Conservation (phyloP, 371 early-diverging fungal genomes). For the Lichtheimia ramosa region DNA sequence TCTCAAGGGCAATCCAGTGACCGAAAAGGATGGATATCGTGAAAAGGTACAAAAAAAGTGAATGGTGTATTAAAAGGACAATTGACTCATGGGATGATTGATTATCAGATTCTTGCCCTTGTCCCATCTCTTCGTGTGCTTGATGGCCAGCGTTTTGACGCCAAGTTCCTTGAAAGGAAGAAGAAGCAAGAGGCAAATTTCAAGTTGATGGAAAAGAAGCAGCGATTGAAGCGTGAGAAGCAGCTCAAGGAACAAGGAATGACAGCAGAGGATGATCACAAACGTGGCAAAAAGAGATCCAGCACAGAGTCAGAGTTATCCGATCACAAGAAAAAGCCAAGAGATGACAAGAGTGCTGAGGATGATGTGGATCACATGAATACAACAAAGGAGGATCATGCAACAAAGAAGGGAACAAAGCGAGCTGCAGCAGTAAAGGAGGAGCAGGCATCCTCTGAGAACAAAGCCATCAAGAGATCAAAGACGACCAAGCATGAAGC, state of each 20-base stretch:
- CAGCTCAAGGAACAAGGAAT: slow-evolving; percentile 15
- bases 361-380: slow-evolving; percentile 8
- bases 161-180: slow-evolving; percentile 71
- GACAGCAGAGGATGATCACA: background rate
- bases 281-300: slow-evolving; percentile 15
- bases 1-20: slow-evolving; percentile 79
- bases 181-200: slow-evolving; percentile 49
- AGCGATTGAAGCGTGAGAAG: slow-evolving; percentile 37
- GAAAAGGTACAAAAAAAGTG: slow-evolving; percentile 48
- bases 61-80: background rate
- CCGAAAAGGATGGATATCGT: slow-evolving; percentile 62
- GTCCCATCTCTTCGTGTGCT: slow-evolving; percentile 75
- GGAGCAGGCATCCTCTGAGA: background rate
- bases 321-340: background rate
- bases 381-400: slow-evolving; percentile 17
- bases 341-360: background rate
- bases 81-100: background rate
- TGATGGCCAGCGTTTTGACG: slow-evolving; percentile 84
- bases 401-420: slow-evolving; percentile 9
- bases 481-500: slow-evolving; percentile 2
- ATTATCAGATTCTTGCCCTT: slow-evolving; percentile 52
- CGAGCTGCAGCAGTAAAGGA: slow-evolving; percentile 7
- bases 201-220: slow-evolving; percentile 42
- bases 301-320: background rate
- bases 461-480: background rate